A percentile compares a stretch with the other conserved stretches of the same genome.
phyloP scores from a whole-genome alignment of 768 basidiomycete genomes.

The Russula vinacea region DNA sequence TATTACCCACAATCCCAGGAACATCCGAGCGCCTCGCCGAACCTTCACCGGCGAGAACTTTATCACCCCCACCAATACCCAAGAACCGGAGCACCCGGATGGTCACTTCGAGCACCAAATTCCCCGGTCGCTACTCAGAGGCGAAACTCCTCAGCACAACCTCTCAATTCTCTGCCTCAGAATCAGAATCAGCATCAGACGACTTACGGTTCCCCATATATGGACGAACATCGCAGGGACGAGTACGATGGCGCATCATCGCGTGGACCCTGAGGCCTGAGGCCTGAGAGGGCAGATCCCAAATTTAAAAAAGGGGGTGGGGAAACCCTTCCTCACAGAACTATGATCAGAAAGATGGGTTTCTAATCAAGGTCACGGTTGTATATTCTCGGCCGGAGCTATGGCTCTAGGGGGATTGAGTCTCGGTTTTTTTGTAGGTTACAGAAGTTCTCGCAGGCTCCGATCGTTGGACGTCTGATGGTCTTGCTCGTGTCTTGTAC shows the following conservation, averaged over 20 bases:
- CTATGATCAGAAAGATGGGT: neutral
- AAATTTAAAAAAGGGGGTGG: too few relatives aligned
- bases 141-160: conserved; percentile 12
- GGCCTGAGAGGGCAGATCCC: neutral
- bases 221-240: conserved; percentile 15
- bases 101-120: conserved; percentile 15
- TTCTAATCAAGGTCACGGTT: conserved; percentile 5
- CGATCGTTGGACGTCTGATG: conserved; percentile 20
- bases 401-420: neutral
- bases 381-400: neutral
- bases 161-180: conserved; percentile 9
- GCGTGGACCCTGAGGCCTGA: conserved; percentile 9
- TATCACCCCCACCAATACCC: conserved; percentile 17
- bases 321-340: neutral
- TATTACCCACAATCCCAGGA: conserved; percentile 18
- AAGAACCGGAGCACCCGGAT: conserved; percentile 13
- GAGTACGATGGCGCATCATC: neutral
- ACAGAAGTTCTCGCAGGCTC: conserved; percentile 1
- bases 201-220: conserved; percentile 10
- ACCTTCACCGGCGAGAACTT: conserved; percentile 9
- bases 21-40: conserved; percentile 12
- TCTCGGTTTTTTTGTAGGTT: conserved; percentile 3
- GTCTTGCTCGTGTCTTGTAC: conserved; percentile 15
- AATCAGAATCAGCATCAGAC: conserved; percentile 12
- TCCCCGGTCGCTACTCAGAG: conserved; percentile 17